Conservation (phyloP, 352 stramenopile species). For the Phytophthora pluvialis region DNA sequence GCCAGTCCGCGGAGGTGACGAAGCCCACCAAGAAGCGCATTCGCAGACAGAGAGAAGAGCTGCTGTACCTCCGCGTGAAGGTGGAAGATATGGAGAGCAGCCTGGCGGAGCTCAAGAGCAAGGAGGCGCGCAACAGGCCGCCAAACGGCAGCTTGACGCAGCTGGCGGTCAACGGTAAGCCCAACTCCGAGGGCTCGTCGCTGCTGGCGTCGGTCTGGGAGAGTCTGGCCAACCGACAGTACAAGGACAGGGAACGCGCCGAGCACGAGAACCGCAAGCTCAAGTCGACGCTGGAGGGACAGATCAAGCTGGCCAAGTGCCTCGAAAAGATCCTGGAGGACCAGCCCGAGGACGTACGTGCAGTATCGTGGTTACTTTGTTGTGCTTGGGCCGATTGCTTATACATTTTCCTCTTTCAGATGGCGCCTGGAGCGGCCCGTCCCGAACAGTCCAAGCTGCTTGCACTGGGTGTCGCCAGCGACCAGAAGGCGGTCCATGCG, state of each 20-base stretch:
- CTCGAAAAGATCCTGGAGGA: slow-evolving; percentile 50
- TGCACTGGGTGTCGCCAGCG: slow-evolving; percentile 13
- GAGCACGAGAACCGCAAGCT: slow-evolving; percentile 54
- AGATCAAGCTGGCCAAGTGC: slow-evolving; percentile 48
- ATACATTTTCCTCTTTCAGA: slow-evolving; percentile 15
- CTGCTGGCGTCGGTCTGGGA: slow-evolving; percentile 46
- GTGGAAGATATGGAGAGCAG: slow-evolving; percentile 50
- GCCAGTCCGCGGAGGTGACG: slow-evolving; percentile 5
- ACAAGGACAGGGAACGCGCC: slow-evolving; percentile 41
- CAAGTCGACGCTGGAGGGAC: slow-evolving; percentile 41
- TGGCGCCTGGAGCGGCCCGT: slow-evolving; percentile 1
- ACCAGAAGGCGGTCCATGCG: slow-evolving; percentile 33
- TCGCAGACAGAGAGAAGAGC: slow-evolving; percentile 50
- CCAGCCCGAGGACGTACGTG: slow-evolving; percentile 29
- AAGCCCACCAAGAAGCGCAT: slow-evolving; percentile 45
- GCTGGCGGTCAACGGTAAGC: slow-evolving; percentile 23
- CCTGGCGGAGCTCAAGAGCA: slow-evolving; percentile 31
- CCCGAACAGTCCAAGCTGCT: slow-evolving; percentile 30
- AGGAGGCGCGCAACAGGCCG: slow-evolving; percentile 12
- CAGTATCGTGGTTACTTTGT: not conserved
- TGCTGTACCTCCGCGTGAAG: slow-evolving; percentile 52
- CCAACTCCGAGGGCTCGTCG: slow-evolving; percentile 14
- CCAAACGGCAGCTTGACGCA: slow-evolving; percentile 6
- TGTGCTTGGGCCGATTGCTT: not conserved
- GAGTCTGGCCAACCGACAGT: slow-evolving; percentile 44